Percentiles rank a stretch among this genome's conserved stretches.
Conservation (phyloP, 164 flowering plant genomes). For the Hamamelis virginiana region DNA sequence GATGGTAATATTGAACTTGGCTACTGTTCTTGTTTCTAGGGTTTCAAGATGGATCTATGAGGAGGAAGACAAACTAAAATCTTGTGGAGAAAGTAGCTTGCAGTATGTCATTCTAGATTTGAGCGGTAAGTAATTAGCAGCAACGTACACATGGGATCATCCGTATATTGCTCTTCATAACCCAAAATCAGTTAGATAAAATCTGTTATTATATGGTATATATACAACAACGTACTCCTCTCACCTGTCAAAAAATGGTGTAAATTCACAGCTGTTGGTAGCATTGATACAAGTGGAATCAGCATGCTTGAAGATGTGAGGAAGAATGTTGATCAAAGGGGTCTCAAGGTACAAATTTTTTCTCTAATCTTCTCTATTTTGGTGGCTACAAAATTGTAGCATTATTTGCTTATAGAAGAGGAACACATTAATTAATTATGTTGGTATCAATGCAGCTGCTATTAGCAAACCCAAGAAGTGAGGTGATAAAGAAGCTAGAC, state of each 20-base stretch:
- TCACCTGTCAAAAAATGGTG: no score
- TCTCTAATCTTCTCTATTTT: background rate
- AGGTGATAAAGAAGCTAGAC: constrained; percentile 74
- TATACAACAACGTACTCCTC: no score
- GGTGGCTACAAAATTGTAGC: background rate
- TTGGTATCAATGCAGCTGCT: constrained; percentile 38
- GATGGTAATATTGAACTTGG: background rate
- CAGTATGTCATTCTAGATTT: constrained; percentile 74
- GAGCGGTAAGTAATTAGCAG: constrained; percentile 39
- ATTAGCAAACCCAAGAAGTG: constrained; percentile 71
- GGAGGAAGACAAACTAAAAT: constrained; percentile 67
- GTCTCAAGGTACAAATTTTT: constrained; percentile 51
- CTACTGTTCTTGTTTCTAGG: constrained; percentile 18
- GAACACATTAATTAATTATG: background rate
- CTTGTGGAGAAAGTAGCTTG: constrained; percentile 41
- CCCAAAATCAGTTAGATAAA: no score
- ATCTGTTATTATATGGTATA: no score
- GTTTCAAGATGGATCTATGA: constrained; percentile 65
- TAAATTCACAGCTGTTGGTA: constrained; percentile 50
- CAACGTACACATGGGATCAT: background rate
- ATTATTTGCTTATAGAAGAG: background rate
- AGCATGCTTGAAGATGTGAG: constrained; percentile 71
- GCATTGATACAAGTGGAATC: constrained; percentile 85
- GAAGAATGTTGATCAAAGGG: constrained; percentile 49
- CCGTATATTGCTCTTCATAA: background rate